Conservation (phyloP, 345 rosid species). For the Lagerstroemia speciosa region DNA sequence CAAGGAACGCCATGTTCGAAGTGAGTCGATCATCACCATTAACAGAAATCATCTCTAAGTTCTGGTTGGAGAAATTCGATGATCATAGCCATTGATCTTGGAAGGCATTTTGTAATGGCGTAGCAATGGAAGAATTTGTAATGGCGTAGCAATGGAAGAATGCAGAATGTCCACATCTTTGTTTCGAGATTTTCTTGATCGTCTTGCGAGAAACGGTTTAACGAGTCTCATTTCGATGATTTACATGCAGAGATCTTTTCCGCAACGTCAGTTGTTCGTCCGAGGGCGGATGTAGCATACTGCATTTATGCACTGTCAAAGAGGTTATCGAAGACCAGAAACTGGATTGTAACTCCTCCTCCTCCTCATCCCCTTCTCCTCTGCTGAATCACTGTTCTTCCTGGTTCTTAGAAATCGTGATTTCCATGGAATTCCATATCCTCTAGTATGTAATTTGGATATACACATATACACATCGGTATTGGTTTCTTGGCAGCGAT, state of each 20-base stretch:
- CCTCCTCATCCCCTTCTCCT: background rate
- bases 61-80: background rate
- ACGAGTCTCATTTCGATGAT: background rate
- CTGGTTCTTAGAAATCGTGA: background rate
- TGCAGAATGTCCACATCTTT: background rate
- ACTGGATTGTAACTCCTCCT: conserved; percentile 61
- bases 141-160: background rate
- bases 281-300: conserved; percentile 91
- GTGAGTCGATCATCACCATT: conserved; percentile 26
- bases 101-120: background rate
- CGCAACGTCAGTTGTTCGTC: conserved; percentile 80
- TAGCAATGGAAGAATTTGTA: background rate
- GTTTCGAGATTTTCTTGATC: background rate
- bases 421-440: background rate
- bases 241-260: conserved; percentile 55
- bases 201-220: background rate
- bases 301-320: conserved; percentile 80
- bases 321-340: conserved; percentile 76
- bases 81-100: background rate
- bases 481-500: no score
- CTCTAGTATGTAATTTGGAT: no score
- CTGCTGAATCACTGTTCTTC: background rate
- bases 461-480: no score
- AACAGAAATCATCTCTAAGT: background rate
- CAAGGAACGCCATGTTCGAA: conserved; percentile 91